Evolutionary conservation across 2,329 filamentous ascomycete genomes (phyloP).

Genomic region (Penicillium sp.): DNA sequence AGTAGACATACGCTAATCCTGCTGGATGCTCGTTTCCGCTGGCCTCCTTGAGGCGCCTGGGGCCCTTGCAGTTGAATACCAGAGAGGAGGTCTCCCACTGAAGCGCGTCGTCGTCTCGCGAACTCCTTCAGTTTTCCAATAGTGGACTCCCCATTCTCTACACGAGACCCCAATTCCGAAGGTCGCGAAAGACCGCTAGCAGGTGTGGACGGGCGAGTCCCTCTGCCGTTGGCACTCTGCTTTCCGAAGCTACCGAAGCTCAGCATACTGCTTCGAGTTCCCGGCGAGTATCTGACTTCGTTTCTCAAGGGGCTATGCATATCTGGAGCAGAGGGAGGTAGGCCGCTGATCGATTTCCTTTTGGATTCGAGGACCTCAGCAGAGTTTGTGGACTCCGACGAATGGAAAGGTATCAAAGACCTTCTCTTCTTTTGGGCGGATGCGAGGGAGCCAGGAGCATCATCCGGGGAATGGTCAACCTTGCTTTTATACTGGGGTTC

Average conservation of each 20-base stretch:
- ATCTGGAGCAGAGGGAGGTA: slow-evolving; percentile 15
- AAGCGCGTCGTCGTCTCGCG: slow-evolving; percentile 27
- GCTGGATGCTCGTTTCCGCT: slow-evolving; percentile 18
- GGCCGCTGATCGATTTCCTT: slow-evolving; percentile 20
- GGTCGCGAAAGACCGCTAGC: slow-evolving; percentile 14
- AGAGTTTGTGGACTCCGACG: slow-evolving; percentile 6
- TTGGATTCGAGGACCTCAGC: slow-evolving; percentile 20
- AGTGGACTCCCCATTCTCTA: slow-evolving; percentile 18
- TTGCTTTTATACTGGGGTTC: background rate
- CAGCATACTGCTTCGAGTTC: slow-evolving; percentile 24
- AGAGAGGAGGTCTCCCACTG: slow-evolving; percentile 22
- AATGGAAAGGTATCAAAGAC: slow-evolving; percentile 2
- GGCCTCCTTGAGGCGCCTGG: slow-evolving; percentile 4
- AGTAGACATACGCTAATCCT: slow-evolving; percentile 19
- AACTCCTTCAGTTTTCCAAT: slow-evolving; percentile 30
- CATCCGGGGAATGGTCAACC: slow-evolving; percentile 1
- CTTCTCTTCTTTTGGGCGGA: background rate
- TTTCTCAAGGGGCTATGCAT: slow-evolving; percentile 24
- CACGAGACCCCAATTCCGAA: slow-evolving; percentile 6
- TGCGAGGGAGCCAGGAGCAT: background rate
- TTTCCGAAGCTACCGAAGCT: slow-evolving; percentile 25
- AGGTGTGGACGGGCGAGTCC: slow-evolving; percentile 20
- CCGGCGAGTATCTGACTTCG: slow-evolving; percentile 24
- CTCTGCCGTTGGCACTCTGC: slow-evolving; percentile 16
- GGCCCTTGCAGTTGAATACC: slow-evolving; percentile 17